A percentile compares a stretch with the other conserved stretches of the same genome.
Conservation (phyloP, 1,284 basidiomycete species). For the Microbotryum scabiosae region DNA sequence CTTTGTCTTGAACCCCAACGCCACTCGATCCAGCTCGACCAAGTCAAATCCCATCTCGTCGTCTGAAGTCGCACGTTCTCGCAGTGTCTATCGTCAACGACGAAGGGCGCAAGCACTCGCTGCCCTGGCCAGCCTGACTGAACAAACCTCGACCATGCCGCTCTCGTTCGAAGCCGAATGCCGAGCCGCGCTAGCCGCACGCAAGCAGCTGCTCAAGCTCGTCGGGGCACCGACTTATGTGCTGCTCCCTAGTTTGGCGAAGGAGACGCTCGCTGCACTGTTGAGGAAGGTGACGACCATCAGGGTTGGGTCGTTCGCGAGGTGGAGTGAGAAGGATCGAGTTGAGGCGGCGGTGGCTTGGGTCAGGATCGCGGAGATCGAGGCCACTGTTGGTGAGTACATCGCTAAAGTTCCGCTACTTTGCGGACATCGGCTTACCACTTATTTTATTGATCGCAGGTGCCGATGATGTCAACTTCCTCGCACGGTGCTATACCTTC, state of each 20-base stretch:
- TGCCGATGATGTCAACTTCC: slow-evolving; percentile 12
- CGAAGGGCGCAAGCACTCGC: slow-evolving; percentile 17
- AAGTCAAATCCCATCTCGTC: background rate
- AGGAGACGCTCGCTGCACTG: slow-evolving; percentile 11
- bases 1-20: slow-evolving; percentile 12
- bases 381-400: slow-evolving; percentile 25
- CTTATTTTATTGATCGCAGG: slow-evolving; percentile 7
- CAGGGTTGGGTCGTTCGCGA: slow-evolving; percentile 1
- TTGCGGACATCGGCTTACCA: background rate
- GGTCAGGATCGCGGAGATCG: slow-evolving; percentile 32
- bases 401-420: background rate
- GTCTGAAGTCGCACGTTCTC: background rate
- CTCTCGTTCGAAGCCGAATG: slow-evolving; percentile 5
- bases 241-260: slow-evolving; percentile 6
- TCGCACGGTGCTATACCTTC: slow-evolving; percentile 27
- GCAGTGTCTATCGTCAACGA: slow-evolving; percentile 6
- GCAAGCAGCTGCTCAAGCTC: slow-evolving; percentile 16
- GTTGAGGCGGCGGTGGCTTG: slow-evolving; percentile 26
- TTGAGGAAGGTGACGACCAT: slow-evolving; percentile 5
- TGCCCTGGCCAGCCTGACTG: slow-evolving; percentile 8
- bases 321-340: slow-evolving; percentile 1
- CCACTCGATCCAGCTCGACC: background rate
- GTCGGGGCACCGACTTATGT: slow-evolving; percentile 15
- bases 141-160: background rate
- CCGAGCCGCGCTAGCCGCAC: slow-evolving; percentile 7